Evolutionary conservation across 495 filamentous ascomycete genomes (phyloP), one percentile per base, ranked within the genome.

Genomic region (Aspergillus coremiiformis): DNA sequence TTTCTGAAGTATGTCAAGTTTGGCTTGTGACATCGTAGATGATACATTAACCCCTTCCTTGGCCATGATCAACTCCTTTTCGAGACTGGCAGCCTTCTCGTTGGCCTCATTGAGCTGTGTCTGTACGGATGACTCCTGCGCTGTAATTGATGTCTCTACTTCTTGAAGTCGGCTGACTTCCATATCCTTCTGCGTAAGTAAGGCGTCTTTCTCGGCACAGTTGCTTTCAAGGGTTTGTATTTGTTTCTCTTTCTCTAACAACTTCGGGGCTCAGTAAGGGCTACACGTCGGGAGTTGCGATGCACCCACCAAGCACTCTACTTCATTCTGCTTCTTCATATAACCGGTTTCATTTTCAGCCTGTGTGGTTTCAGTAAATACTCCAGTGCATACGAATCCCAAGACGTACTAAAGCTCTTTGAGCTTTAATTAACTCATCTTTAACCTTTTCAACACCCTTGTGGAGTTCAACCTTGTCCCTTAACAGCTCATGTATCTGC

Each of bases 361-460:
- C 65, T 70, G 26, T n/a, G 44, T 4, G 15, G 5, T 44, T 30
- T 71, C 6, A 71, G 58, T 44, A 29, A 26, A 15, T 44, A 19
- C 17, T 21, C 30, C 23, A 9, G 9, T n/a, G 21, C 17, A 9
- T 26, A 19, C 4, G 10, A 10, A 0, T 1, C 49, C 11, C 30
- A 10, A 1, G 14, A 55, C 60, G 49, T 55, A 74, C 68, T 55
- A 70, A 50, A 5, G 57, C 57, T 7, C 48, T 47, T 43, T 66
- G 59, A 12, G 55, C 42, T 4, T 48, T 48, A 1, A 14, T 42
- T 27, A 74, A 46, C 20, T 66, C 54, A 24, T 41, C 41, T 5
- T 56, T 52, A 8, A 62, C 10, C 1, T 45, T 42, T 10, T 52
- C 43, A 2, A 54, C 15, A 14, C 53, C 22, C 9, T 35, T 56